A percentile compares a stretch with the other conserved stretches of the same genome.
These are phyloP conservation scores for Russula compacta DNA, from an alignment of 768 basidiomycete genomes.

Conservation along the genomic window DNA sequence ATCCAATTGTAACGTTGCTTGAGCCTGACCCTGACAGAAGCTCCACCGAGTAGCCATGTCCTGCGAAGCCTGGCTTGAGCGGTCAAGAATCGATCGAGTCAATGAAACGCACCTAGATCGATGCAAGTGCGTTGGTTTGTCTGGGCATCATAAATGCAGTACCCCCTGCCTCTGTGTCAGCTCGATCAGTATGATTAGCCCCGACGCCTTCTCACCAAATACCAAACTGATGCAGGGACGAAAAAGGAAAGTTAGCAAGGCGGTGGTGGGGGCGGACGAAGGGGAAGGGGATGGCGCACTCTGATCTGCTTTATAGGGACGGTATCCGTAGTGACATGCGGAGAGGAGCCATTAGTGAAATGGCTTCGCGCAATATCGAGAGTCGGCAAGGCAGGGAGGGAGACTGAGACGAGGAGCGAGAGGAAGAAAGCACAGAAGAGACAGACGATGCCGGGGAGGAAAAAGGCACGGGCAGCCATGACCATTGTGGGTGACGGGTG, in stretches of 20 bases:
- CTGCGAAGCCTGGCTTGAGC: constrained; percentile 24
- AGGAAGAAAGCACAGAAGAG: constrained; percentile 56
- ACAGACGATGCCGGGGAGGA: constrained; percentile 50
- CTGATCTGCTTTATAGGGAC: constrained; percentile 44
- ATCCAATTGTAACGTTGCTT: constrained; percentile 34
- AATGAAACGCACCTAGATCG: constrained; percentile 32
- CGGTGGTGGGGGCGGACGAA: constrained; percentile 15
- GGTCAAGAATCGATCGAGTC: background rate
- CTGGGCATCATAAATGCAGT: constrained; percentile 41
- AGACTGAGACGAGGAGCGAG: constrained; percentile 59
- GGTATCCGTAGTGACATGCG: constrained; percentile 20
- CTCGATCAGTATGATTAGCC: background rate
- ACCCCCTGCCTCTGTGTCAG: constrained; percentile 37
- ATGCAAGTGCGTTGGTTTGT: constrained; percentile 42
- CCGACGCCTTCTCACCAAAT: constrained; percentile 41
- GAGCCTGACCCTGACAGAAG: constrained; percentile 31
- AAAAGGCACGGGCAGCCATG: constrained; percentile 42
- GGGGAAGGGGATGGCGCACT: background rate
- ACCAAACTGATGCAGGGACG: constrained; percentile 42
- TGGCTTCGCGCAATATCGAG: constrained; percentile 58
- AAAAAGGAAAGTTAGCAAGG: background rate
- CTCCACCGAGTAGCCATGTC: constrained; percentile 46
- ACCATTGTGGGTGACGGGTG: background rate
- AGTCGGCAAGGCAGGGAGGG: constrained; percentile 56
- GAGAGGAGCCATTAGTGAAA: constrained; percentile 29